Conservation (phyloP, 78 protist species). For the Paulinella micropora region DNA sequence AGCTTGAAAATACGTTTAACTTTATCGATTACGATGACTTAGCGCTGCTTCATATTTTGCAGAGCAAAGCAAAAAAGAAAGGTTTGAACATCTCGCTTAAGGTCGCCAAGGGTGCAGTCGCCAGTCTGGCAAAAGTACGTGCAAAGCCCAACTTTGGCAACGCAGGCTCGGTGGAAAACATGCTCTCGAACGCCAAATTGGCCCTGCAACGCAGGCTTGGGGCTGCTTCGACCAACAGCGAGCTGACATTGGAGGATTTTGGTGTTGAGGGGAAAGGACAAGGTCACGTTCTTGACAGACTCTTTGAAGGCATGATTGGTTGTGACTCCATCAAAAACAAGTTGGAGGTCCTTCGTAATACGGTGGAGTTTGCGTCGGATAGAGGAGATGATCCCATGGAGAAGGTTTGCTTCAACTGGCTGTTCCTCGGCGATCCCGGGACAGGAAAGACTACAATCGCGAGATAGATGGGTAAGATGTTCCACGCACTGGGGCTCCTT, state of each 20-base stretch:
- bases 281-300: not conserved
- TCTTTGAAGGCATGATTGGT: not conserved
- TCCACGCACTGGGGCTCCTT: not conserved
- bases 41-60: not conserved
- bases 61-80: not conserved
- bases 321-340: not conserved
- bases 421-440: conserved; percentile 9
- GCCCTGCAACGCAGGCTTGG: not conserved
- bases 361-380: too few species aligned
- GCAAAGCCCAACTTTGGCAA: conserved; percentile 31
- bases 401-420: not conserved
- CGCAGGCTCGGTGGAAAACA: conserved; percentile 27
- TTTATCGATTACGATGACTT: conserved; percentile 1
- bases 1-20: not conserved
- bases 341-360: not conserved
- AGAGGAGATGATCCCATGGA: too few species aligned
- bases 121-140: not conserved
- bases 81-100: not conserved
- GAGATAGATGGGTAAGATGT: not conserved
- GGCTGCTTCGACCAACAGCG: not conserved
- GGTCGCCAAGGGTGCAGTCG: not conserved
- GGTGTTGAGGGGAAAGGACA: not conserved
- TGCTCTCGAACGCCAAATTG: not conserved
- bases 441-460: conserved; percentile 33
- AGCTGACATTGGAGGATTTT: not conserved